Evolutionary conservation across 169 alveolate genomes (phyloP).

Genomic region (Cryptosporidium sp.): DNA sequence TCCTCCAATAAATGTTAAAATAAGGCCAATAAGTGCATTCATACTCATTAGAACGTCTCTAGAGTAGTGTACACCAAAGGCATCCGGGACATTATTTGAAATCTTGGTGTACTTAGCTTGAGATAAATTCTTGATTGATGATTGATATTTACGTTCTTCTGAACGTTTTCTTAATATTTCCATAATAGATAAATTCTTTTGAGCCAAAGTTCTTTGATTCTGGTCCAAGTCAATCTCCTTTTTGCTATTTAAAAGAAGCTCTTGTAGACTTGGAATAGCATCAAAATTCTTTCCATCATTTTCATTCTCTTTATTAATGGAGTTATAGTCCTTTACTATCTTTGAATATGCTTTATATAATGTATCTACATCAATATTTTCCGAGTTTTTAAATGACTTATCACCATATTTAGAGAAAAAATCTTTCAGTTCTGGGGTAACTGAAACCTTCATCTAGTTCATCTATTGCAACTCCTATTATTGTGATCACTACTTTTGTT

Average conservation of each 20-base stretch:
- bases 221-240: conserved; percentile 19
- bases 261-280: conserved; percentile 51
- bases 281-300: not conserved
- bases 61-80: conserved; percentile 50
- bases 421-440: conserved; percentile 47
- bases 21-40: conserved; percentile 68
- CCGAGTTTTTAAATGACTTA: conserved; percentile 1
- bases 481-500: not conserved
- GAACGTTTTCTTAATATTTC: conserved; percentile 68
- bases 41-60: conserved; percentile 67
- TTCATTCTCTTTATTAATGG: conserved; percentile 8
- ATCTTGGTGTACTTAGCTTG: conserved; percentile 33
- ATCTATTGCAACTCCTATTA: not conserved
- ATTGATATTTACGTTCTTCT: conserved; percentile 61
- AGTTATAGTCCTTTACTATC: not conserved
- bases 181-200: conserved; percentile 14
- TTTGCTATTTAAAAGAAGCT: conserved; percentile 33
- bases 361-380: conserved; percentile 63
- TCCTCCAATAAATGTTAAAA: conserved; percentile 71
- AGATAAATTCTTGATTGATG: conserved; percentile 30
- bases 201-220: not conserved
- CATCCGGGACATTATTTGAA: conserved; percentile 44
- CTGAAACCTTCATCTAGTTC: conserved; percentile 62
- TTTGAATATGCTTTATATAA: conserved; percentile 47
- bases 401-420: conserved; percentile 33